phyloP scores from a whole-genome alignment of 2,329 filamentous ascomycete genomes.

The Colletotrichum higginsianum region DNA sequence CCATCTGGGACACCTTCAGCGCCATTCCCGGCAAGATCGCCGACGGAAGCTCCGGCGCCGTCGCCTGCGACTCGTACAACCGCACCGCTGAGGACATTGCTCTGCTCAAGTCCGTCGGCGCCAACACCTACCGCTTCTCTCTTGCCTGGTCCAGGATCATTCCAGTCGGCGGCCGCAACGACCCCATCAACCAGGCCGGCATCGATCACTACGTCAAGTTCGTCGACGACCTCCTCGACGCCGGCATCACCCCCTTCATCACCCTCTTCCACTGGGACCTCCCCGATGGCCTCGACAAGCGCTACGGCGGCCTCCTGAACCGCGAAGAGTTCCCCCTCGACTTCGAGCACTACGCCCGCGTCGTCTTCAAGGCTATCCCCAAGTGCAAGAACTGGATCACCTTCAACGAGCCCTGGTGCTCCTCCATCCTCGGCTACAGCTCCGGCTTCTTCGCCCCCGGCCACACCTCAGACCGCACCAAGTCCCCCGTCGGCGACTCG shows the following conservation, averaged over 20 bases:
- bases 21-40: conserved; percentile 86
- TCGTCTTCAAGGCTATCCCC: conserved; percentile 81
- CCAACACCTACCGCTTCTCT: conserved; percentile 86
- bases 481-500: conserved; percentile 80
- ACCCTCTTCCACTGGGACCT: conserved; percentile 93
- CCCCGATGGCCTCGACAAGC: conserved; percentile 82
- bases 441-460: conserved; percentile 86
- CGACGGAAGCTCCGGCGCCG: conserved; percentile 79
- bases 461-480: conserved; percentile 81
- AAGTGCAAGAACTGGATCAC: conserved; percentile 92
- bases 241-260: conserved; percentile 84
- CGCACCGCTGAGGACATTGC: conserved; percentile 82
- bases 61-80: conserved; percentile 91
- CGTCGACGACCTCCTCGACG: conserved; percentile 82
- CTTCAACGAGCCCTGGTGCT: conserved; percentile 93
- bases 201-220: conserved; percentile 85
- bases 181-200: conserved; percentile 84
- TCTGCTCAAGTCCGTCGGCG: conserved; percentile 81
- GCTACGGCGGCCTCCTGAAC: conserved; percentile 86
- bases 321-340: conserved; percentile 87
- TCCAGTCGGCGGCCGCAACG: conserved; percentile 85
- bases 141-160: conserved; percentile 89
- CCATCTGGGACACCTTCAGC: conserved; percentile 94
- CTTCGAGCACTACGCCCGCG: conserved; percentile 83
- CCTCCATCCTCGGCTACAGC: conserved; percentile 84